Percentiles rank a stretch among this genome's conserved stretches.
Conservation (phyloP, 2,329 filamentous ascomycete species). For the Hirsutella minnesotensis region DNA sequence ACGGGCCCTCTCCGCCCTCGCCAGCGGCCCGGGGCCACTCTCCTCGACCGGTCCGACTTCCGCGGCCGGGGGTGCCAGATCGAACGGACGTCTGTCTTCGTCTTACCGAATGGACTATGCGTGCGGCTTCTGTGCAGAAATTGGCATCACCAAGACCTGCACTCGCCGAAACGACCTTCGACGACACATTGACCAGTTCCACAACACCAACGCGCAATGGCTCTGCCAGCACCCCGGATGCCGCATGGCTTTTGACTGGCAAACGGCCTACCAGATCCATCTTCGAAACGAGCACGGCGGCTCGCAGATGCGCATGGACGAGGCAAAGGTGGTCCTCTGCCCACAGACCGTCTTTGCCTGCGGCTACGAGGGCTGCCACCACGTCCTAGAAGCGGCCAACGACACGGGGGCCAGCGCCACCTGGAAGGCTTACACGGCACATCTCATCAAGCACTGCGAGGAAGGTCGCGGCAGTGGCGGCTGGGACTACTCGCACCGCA, state of each 20-base stretch:
- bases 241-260: constrained; percentile 33
- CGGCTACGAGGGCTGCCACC: constrained; percentile 30
- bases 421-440: constrained; percentile 33
- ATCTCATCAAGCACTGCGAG: constrained; percentile 35
- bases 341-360: constrained; percentile 36
- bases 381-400: constrained; percentile 29
- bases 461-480: constrained; percentile 25
- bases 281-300: constrained; percentile 31
- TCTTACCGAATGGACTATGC: constrained; percentile 10
- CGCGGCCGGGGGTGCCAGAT: background rate
- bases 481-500: constrained; percentile 31
- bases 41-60: background rate
- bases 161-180: constrained; percentile 36
- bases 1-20: background rate
- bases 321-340: constrained; percentile 30
- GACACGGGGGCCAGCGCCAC: constrained; percentile 25
- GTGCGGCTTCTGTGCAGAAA: constrained; percentile 23
- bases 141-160: constrained; percentile 28
- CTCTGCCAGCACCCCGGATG: constrained; percentile 31
- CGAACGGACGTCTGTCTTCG: background rate
- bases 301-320: constrained; percentile 26
- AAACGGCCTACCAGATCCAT: constrained; percentile 34
- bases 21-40: background rate
- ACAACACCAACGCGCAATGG: constrained; percentile 34
- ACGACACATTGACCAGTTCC: constrained; percentile 35